Percentiles rank a stretch among this genome's conserved stretches.
These are phyloP conservation scores for Dendrobium catenatum DNA, from an alignment of 106 monocot genomes.

Conservation along the genomic window DNA sequence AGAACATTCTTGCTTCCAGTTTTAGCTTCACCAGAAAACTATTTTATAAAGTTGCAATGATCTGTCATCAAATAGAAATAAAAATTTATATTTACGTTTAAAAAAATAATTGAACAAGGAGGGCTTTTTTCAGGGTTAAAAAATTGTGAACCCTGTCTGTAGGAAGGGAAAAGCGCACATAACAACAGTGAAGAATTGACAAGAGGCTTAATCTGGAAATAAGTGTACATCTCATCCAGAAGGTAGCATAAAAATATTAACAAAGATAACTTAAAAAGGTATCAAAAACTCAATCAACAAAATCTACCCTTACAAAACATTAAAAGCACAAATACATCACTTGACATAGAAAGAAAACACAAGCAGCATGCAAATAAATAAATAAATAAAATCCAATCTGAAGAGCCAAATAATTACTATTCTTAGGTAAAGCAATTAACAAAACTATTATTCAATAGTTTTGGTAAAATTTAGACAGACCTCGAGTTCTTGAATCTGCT, in stretches of 20 bases:
- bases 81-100: neutral
- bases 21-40: neutral
- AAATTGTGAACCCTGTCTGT: neutral
- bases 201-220: neutral
- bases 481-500: slow-evolving; percentile 97
- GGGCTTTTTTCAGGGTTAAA: neutral
- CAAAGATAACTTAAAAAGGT: neutral
- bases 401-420: neutral
- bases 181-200: neutral
- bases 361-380: neutral
- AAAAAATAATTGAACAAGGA: neutral
- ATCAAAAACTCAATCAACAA: neutral
- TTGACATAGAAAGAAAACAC: neutral
- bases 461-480: slow-evolving; percentile 26
- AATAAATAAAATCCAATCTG: neutral
- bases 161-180: neutral
- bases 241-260: neutral
- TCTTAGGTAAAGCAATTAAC: neutral
- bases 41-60: neutral
- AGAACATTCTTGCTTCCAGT: neutral
- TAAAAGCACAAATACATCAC: neutral
- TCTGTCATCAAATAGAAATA: neutral
- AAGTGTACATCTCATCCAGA: neutral
- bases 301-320: neutral
- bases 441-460: neutral